Base-by-base conservation (phyloP, 1,284 basidiomycete genomes). In the Puccinia hordei region DNA sequence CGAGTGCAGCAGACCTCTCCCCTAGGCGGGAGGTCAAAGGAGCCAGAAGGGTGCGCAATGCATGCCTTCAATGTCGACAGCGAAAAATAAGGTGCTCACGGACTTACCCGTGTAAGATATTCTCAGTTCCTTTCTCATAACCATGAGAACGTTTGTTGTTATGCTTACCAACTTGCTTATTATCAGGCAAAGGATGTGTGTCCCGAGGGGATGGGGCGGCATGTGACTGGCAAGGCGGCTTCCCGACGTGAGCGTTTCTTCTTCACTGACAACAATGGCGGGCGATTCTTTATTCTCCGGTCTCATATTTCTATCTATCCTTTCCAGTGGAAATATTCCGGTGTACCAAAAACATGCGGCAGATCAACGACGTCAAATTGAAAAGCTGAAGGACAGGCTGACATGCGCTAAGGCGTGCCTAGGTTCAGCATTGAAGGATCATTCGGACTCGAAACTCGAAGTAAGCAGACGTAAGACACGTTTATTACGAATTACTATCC, bases 191-290 rank as follows among this genome's bases (percentile, higher is more conserved):
- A 65, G 78, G 78, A 65, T 80, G 78, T 53, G 35, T 80, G 27
- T 73, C 78, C 57, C 53, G 78, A 63, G 78, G 78, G 30, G 71
- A 80, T 35, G 78, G 78, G 44, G 57, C 69, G 9, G 78, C 69
- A 27, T 80, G 78, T 72, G 71, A 80, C 44, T 80, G 78, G 78
- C 78, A 80, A 63, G 78, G 78, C 33, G 78, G 78, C 8, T 80
- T 73, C 24, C 78, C 71, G 24, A 80, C 69, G 78, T 80, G 61
- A 80, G 57, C n/a, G n/a, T 24, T 15, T 44, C 57, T 49, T 27
- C 49, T 53, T 41, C 1, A 10, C 38, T 61, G 19, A 27, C 19
- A 33, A 24, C 53, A n/a, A n/a, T n/a, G n/a, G n/a, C n/a, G n/a
- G n/a, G n/a, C n/a, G n/a, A n/a, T n/a, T n/a, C n/a, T 24, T 17